Evolutionary conservation across 2,329 filamentous ascomycete genomes (phyloP), one percentile per base, ranked within the genome.

Genomic region (Mycosphaerella sp.): DNA sequence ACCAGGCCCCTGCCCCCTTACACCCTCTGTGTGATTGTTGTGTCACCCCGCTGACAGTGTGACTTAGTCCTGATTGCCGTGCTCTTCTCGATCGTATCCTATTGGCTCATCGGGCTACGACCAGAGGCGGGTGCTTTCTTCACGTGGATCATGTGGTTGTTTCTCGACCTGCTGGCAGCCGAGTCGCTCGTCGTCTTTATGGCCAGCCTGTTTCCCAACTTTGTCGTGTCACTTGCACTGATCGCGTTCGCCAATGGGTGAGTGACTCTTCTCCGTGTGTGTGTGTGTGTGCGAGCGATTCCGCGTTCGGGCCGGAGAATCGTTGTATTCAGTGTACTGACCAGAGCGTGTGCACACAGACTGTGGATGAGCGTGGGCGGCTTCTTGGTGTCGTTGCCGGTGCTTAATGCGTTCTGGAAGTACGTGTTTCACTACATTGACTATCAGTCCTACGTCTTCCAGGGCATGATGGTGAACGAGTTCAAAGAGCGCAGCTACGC

Each of bases 381-480:
- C 0, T 95, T 95, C 73, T 78, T 95, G 69, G 88, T 95, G 1
- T 79, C 82, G 2, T 82, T 84, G 3, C 80, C 75, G 1, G 80
- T 84, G 2, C 77, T 95, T 40, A 95, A 95, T 69, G 81, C 80
- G 2, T 95, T 95, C 63, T 95, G 87, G 83, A 81, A 83, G 69
- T 93, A 95, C 64, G 87, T 87, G 5, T 93, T 93, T 64, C 86
- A 91, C 67, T 95, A 91, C 69, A 91, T 91, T 66, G 87, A 95
- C 68, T 95, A 95, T 66, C 88, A 92, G 72, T 76, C 78, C 41
- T 95, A 91, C 63, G 89, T 95, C 3, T 95, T 95, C 67, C 82
- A 92, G 66, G 89, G 87, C 11, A 93, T 95, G 89, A 93, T 95
- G 87, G 83, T 92, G 50, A 95, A 93, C 65, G 87, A 95, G 72